Evolutionary conservation across 164 flowering plant species (phyloP), one percentile per base, ranked within the genome.

Genomic region (Magnolia sinica): DNA sequence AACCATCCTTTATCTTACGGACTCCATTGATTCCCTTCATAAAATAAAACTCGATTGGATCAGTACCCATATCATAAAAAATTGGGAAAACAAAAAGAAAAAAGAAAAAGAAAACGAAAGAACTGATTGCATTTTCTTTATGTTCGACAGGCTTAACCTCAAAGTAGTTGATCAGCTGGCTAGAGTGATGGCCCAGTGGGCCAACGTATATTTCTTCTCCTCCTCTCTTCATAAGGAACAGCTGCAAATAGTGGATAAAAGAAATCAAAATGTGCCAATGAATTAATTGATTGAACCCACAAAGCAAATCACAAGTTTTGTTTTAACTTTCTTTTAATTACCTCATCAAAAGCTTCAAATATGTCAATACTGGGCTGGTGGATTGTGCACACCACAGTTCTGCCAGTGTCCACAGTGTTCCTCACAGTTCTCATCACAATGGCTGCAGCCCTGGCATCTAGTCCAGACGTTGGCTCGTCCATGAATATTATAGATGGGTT

Each of bases 391-490:
- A 86, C 86, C 1, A 87, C 88, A 19, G 90, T 86, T 78, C 90
- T 83, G 73, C 90, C 90, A 1, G 88, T 86, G 77, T 88, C 88
- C 8, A 85, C 90, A 0, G 85, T 86, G 76, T 83, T 86, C 76
- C 90, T 81, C 9, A 88, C 91, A 2, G 89, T 82, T 84, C 91
- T 88, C 89, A 88, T 84, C 10, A 88, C 91, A 79, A 87, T 85
- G 3, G 88, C 87, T 0, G 91, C 89, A 3, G 89, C 88, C 73
- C 91, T 82, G 2, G 91, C 89, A 83, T 88, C 91, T 14, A 88
- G 85, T 19, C 91, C 91, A 20, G 91, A 87, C 6, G 91, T 87
- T 29, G 91, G 89, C 76, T 88, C 91, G 71, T 88, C 91, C 88
- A 88, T 86, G 80, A 87, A 88, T 49, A 88, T 85, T 52, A 88